Conservation (phyloP, 1,284 basidiomycete genomes). For the Coniferiporia sulphurascens region DNA sequence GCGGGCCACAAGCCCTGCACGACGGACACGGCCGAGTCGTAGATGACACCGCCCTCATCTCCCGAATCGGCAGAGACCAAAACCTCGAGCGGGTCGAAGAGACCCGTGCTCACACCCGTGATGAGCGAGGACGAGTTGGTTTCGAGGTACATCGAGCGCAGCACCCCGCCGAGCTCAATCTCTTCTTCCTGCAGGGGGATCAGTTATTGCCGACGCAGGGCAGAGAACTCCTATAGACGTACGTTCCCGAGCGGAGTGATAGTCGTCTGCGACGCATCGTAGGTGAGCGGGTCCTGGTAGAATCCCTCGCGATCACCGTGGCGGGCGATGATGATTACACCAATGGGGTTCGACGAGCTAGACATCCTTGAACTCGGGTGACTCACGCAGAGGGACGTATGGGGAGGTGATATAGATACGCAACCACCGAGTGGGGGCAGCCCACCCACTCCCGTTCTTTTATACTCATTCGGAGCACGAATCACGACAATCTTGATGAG, state of each 20-base stretch:
- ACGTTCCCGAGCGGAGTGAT: slow-evolving; percentile 48
- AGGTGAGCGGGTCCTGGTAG: slow-evolving; percentile 38
- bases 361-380: slow-evolving; percentile 5
- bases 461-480: neutral
- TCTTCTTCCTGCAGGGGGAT: slow-evolving; percentile 32
- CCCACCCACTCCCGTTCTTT: neutral
- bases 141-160: slow-evolving; percentile 39
- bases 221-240: slow-evolving; percentile 16
- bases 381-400: too few relatives aligned
- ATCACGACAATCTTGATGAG: too few relatives aligned
- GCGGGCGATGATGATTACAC: slow-evolving; percentile 43
- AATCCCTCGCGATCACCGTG: slow-evolving; percentile 47
- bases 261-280: slow-evolving; percentile 39
- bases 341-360: slow-evolving; percentile 29
- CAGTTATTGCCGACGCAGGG: neutral
- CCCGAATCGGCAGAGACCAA: slow-evolving; percentile 42
- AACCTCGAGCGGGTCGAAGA: slow-evolving; percentile 34
- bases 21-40: slow-evolving; percentile 42
- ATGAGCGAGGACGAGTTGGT: slow-evolving; percentile 33
- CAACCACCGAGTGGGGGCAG: neutral
- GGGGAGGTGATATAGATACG: too few relatives aligned
- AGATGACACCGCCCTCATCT: slow-evolving; percentile 47
- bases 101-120: slow-evolving; percentile 29
- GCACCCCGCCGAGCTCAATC: slow-evolving; percentile 38
- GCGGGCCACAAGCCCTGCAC: slow-evolving; percentile 35